Evolutionary conservation across 768 basidiomycete genomes (phyloP).

Genomic region (Podaxis sp.): DNA sequence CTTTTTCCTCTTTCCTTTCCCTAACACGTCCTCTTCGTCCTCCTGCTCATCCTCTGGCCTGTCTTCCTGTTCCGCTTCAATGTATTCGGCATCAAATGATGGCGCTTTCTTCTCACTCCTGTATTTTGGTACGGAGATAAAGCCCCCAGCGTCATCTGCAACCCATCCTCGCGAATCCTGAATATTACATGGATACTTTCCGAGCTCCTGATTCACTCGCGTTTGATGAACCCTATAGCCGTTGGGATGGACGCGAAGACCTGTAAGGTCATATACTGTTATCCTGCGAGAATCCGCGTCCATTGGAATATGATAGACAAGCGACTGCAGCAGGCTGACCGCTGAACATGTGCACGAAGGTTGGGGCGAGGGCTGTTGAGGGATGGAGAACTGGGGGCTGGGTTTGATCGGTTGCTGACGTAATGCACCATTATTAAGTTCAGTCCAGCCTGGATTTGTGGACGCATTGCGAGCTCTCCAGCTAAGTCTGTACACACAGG

Average conservation of each 20-base stretch:
- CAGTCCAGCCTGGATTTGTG: neutral
- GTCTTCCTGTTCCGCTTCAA: conserved; percentile 16
- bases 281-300: conserved; percentile 33
- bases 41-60: conserved; percentile 20
- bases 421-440: neutral
- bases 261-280: conserved; percentile 65
- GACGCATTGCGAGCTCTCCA: neutral
- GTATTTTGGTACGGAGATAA: conserved; percentile 31
- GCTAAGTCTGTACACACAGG: no score
- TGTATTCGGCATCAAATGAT: conserved; percentile 8
- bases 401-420: neutral
- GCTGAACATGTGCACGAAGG: neutral
- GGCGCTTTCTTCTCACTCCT: conserved; percentile 16
- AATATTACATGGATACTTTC: conserved; percentile 31
- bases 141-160: conserved; percentile 64
- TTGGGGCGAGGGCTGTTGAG: neutral
- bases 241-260: conserved; percentile 64
- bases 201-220: conserved; percentile 32
- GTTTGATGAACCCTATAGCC: conserved; percentile 57
- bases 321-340: neutral
- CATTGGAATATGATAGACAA: neutral
- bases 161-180: conserved; percentile 59
- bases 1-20: conserved; percentile 18
- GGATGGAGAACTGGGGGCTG: neutral
- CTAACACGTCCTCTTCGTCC: conserved; percentile 19